phyloP scores from a whole-genome alignment of 2,329 filamentous ascomycete genomes.

The Fusarium acutatum region DNA sequence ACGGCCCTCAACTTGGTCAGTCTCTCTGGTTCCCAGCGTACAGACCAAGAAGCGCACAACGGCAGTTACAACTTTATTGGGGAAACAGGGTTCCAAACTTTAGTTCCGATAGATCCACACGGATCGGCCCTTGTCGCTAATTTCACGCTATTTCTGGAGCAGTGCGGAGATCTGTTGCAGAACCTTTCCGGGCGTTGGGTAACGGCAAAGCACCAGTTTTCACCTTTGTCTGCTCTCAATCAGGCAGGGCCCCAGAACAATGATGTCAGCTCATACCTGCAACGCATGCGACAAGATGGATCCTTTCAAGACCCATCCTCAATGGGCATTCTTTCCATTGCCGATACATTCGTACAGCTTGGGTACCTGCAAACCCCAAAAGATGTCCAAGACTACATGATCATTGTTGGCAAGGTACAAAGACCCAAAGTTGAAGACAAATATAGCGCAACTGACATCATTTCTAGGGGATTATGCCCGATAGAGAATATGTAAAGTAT shows the following conservation, averaged over 20 bases:
- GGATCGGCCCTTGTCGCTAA: background rate
- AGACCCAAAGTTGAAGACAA: accelerated
- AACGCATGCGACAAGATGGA: background rate
- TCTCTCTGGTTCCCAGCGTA: accelerated
- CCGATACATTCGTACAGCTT: background rate
- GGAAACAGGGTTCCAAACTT: too few relatives aligned
- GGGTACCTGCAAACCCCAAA: background rate
- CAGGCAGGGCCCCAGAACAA: accelerated
- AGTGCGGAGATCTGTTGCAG: background rate
- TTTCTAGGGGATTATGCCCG: accelerated
- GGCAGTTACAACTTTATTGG: accelerated
- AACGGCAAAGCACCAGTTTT: background rate
- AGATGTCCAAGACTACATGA: background rate
- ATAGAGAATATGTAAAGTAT: background rate
- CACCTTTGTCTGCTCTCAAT: background rate
- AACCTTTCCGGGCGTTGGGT: background rate
- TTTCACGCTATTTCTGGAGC: background rate
- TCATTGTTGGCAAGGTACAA: background rate
- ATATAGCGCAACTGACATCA: accelerated
- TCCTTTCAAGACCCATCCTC: background rate
- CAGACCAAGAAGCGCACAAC: background rate
- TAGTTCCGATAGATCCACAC: accelerated
- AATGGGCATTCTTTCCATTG: background rate
- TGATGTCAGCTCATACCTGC: accelerated
- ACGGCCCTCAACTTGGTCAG: accelerated